phyloP scores from a whole-genome alignment of 768 basidiomycete genomes.

The Naematelia encephala region DNA sequence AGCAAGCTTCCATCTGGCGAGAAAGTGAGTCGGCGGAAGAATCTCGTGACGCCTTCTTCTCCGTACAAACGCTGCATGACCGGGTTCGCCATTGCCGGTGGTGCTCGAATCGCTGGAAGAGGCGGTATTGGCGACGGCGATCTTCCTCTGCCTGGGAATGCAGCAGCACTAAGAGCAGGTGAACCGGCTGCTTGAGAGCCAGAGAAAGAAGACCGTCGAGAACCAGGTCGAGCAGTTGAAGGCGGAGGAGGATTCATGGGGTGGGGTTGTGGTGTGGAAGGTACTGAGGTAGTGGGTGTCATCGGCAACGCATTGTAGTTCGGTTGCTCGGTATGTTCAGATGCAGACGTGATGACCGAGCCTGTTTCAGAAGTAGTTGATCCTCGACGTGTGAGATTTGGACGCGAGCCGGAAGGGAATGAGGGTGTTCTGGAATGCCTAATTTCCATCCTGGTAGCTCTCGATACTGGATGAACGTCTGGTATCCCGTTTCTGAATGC shows the following conservation, averaged over 20 bases:
- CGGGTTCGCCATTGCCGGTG: slow-evolving; percentile 51
- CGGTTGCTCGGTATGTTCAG: slow-evolving; percentile 60
- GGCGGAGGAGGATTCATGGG: slow-evolving; percentile 47
- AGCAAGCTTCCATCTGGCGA: slow-evolving; percentile 91
- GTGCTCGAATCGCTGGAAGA: slow-evolving; percentile 81
- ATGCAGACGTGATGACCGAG: slow-evolving; percentile 57
- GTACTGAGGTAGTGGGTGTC: slow-evolving; percentile 46
- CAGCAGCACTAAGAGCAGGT: slow-evolving; percentile 27
- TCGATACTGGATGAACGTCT: slow-evolving; percentile 86
- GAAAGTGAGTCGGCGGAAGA: slow-evolving; percentile 90
- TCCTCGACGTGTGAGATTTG: slow-evolving; percentile 62
- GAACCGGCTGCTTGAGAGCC: slow-evolving; percentile 46
- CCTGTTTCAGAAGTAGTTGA: slow-evolving; percentile 77
- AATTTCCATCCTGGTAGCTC: slow-evolving; percentile 64
- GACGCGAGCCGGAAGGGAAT: slow-evolving; percentile 38
- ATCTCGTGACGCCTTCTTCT: slow-evolving; percentile 91
- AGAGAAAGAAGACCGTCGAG: slow-evolving; percentile 46
- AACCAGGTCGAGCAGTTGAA: slow-evolving; percentile 38
- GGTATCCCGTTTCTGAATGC: slow-evolving; percentile 73
- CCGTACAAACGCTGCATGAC: slow-evolving; percentile 78
- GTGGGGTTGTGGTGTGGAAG: slow-evolving; percentile 37
- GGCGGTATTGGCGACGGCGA: slow-evolving; percentile 55
- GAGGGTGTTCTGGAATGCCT: slow-evolving; percentile 50
- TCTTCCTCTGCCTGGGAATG: slow-evolving; percentile 38
- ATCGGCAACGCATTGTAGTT: slow-evolving; percentile 38